A percentile compares a stretch with the other conserved stretches of the same genome.
phyloP scores from a whole-genome alignment of 768 basidiomycete genomes.

The Mycena maculata region DNA sequence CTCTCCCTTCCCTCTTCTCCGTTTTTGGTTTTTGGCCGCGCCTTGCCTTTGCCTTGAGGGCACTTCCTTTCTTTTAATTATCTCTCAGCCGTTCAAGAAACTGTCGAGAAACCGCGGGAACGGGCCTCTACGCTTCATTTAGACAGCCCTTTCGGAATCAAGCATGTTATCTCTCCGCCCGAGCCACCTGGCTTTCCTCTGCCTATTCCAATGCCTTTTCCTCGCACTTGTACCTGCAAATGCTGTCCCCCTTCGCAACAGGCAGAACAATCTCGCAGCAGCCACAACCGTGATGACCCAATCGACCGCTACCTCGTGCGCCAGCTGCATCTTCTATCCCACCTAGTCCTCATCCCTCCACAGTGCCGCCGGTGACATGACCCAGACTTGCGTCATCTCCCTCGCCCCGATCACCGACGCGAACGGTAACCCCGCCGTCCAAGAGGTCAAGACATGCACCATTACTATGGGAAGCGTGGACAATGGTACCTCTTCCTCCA shows the following conservation, averaged over 20 bases:
- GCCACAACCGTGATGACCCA: constrained; percentile 57
- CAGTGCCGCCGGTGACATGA: constrained; percentile 63
- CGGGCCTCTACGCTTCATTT: constrained; percentile 53
- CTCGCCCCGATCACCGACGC: constrained; percentile 65
- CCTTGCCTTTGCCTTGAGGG: constrained; percentile 52
- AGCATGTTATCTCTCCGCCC: constrained; percentile 54
- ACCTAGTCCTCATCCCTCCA: constrained; percentile 30
- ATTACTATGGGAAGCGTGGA: constrained; percentile 43
- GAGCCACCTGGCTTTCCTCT: constrained; percentile 48
- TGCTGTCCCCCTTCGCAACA: constrained; percentile 51
- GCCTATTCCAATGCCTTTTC: constrained; percentile 53
- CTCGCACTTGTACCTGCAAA: constrained; percentile 46
- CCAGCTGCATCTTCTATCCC: constrained; percentile 14
- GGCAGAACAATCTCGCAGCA: constrained; percentile 45
- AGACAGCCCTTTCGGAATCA: constrained; percentile 38
- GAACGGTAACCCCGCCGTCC: constrained; percentile 61
- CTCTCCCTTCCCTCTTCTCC: constrained; percentile 41
- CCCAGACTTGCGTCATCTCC: constrained; percentile 68
- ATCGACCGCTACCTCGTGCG: constrained; percentile 61
- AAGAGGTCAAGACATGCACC: constrained; percentile 66
- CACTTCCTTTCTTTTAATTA: constrained; percentile 58
- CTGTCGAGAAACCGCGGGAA: constrained; percentile 63
- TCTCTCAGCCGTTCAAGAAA: constrained; percentile 46
- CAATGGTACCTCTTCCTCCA: constrained; percentile 20
- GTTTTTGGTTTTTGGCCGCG: constrained; percentile 25